Base-by-base conservation (phyloP, 192 early-diverging fungal species). In the Dimargaris xerosporica region DNA sequence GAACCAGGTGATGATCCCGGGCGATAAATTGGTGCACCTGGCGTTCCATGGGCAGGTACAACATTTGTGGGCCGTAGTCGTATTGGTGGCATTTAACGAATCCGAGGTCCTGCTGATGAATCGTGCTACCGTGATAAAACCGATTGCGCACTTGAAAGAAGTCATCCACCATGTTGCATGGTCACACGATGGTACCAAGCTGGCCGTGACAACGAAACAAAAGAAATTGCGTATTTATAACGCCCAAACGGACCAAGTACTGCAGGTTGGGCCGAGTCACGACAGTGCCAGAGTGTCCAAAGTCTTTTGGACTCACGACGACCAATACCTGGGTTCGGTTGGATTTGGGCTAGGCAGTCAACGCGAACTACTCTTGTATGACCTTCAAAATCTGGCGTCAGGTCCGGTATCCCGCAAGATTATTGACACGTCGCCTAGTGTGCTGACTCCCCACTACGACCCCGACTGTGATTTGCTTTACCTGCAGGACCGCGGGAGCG, bases 321-420 rank as follows among this genome's bases (percentile, higher is more conserved):
- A 74, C 17, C 66, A 59, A 1, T 71, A 73, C 19, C 66, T 78
- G 25, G 72, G 82, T 64, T 75, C 81, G 0, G 76, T 87, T 62
- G 89, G 88, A 1, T 93, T 91, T 75, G 87, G 84, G 5, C 73
- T 73, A 26, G 85, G 82, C 15, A 85, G 82, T 61, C 79, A 79
- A 55, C 81, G 91, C 12, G 85, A 90, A 62, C 67, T 94, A 29
- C 44, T 80, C 19, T 21, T 87, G 48, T 81, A 75, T 44, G 62
- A 79, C 48, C 54, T 65, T 10, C 65, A 67, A 15, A 66, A 80
- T 52, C 62, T 82, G 15, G 39, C 47, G 7, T 54, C 69, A 0
- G 66, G 65, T 26, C 74, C 77, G 0, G 43, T 78, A 25, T 69
- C 65, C 1, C 79, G 64, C 25, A 73, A 68, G 13, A 65, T 63